Evolutionary conservation across 345 rosid genomes (phyloP).

Genomic region (Salix dunnii): DNA sequence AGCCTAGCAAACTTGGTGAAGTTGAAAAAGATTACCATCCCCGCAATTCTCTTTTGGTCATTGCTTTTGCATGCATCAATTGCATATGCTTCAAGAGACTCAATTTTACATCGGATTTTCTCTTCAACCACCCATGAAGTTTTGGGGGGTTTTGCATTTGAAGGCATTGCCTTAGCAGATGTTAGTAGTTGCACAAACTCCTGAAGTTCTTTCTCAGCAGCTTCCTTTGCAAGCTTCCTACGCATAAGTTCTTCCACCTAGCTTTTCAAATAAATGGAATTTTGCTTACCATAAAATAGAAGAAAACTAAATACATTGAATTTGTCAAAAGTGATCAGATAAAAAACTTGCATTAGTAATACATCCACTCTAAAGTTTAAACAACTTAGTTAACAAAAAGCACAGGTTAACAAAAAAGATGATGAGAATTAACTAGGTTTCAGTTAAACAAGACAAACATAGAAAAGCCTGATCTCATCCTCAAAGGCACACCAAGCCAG

Average conservation of each 20-base stretch:
- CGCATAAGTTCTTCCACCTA: slow-evolving; percentile 79
- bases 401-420: too few species aligned
- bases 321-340: neutral
- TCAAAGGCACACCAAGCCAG: too few species aligned
- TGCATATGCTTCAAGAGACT: slow-evolving; percentile 81
- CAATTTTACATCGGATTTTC: slow-evolving; percentile 45
- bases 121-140: slow-evolving; percentile 74
- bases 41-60: slow-evolving; percentile 70
- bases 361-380: too few species aligned
- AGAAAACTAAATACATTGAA: neutral
- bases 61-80: slow-evolving; percentile 68
- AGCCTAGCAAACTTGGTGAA: slow-evolving; percentile 8
- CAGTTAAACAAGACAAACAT: too few species aligned
- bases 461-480: too few species aligned
- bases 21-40: slow-evolving; percentile 49
- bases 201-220: slow-evolving; percentile 69
- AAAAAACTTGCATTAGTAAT: neutral
- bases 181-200: slow-evolving; percentile 60
- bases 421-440: too few species aligned
- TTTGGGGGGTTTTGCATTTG: slow-evolving; percentile 64
- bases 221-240: slow-evolving; percentile 68
- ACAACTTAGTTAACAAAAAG: too few species aligned
- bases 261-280: neutral
- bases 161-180: slow-evolving; percentile 69
- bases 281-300: slow-evolving; percentile 5